Base-by-base conservation (phyloP, 2,329 filamentous ascomycete species). In the Pseudopithomyces chartarum region DNA sequence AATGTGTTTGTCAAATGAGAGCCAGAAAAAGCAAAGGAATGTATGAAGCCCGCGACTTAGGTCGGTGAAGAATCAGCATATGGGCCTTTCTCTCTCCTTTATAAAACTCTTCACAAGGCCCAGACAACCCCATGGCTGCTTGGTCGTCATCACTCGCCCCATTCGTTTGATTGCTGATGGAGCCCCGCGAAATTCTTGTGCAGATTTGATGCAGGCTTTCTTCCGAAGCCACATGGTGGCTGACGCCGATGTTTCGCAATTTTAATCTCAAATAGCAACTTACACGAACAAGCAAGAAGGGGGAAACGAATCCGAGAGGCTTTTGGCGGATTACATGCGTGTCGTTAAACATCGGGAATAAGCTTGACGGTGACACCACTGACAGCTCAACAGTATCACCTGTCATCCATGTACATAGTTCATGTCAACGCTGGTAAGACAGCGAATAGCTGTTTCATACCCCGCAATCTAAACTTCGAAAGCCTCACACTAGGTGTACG, bases 391-490 rank as follows among this genome's bases (percentile, higher is more conserved):
- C 22, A 12, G 22, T 50, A 39, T 19, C 20, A 39, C 34, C 2
- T 26, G 26, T 29, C 23, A 12, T 22, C 6, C 19, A 12, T 39
- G 3, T 29, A n/a, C n/a, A n/a, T n/a, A 15, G n/a, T 10, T 19
- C n/a, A 19, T 17, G 17, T 40, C n/a, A 32, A 17, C 26, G 47
- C 22, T 15, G 20, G 34, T n/a, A 40, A 15, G 29, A 8, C 22
- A 38, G 19, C 19, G 19, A 48, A 15, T 50, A 15, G 33, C 10
- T 13, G 19, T 34, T 50, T 40, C 34, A 40, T 29, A 50, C 47
- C 47, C 34, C 47, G 47, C 47, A 50, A 50, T 50, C 6, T 50
- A 39, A n/a, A 32, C 6, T 29, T n/a, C 29, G 47, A 50, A 33
- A 45, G 47, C 34, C 47, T 40, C 47, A 40, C 22, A 34, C 47